Percentiles rank a stretch among this genome's conserved stretches.
Conservation (phyloP, 192 early-diverging fungal species). For the Coemansia sp. region DNA sequence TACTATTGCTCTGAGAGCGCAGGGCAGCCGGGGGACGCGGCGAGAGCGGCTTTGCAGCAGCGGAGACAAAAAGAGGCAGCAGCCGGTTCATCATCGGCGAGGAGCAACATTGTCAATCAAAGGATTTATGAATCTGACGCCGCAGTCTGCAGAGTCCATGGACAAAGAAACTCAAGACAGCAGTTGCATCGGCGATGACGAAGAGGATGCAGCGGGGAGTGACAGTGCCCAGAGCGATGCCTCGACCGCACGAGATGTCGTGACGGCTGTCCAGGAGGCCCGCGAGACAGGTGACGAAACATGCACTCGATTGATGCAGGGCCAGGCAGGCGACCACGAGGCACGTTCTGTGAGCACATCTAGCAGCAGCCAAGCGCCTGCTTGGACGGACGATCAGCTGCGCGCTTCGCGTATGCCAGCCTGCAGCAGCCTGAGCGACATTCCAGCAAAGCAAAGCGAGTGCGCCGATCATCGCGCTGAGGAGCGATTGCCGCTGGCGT, state of each 20-base stretch:
- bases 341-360: neutral
- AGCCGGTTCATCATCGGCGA: neutral
- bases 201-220: neutral
- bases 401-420: neutral
- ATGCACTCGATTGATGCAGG: constrained; percentile 1
- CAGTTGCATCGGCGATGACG: neutral
- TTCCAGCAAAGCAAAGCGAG: neutral
- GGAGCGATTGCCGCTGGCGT: neutral
- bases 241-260: neutral
- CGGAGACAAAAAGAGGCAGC: neutral
- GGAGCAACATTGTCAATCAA: constrained; percentile 16
- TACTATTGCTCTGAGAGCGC: constrained; percentile 26
- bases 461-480: constrained; percentile 3
- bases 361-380: neutral
- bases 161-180: neutral
- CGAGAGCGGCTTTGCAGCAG: neutral
- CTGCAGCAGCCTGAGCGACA: constrained; percentile 3
- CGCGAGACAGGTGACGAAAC: neutral
- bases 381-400: neutral
- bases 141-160: neutral
- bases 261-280: neutral
- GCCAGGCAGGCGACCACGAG: neutral
- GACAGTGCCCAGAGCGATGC: constrained; percentile 5
- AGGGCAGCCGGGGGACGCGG: neutral
- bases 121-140: constrained; percentile 13